phyloP scores from a whole-genome alignment of 2,329 filamentous ascomycete genomes.

The Drechslerella dactyloides region DNA sequence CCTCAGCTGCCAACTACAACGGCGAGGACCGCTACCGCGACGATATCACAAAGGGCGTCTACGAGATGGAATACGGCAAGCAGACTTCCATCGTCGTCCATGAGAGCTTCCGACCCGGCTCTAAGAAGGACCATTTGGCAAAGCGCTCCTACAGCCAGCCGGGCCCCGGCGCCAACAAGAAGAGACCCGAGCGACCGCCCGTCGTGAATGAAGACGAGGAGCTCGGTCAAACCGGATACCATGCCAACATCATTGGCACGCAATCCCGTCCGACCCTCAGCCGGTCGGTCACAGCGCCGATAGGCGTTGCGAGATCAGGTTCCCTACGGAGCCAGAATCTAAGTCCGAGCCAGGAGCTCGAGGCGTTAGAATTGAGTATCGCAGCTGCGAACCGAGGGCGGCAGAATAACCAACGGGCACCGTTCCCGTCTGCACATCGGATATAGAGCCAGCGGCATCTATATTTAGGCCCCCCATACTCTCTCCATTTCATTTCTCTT shows the following conservation, averaged over 20 bases:
- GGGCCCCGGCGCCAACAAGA: conserved; percentile 4
- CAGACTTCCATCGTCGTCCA: conserved; percentile 41
- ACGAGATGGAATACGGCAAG: conserved; percentile 46
- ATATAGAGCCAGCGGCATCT: conserved; percentile 19
- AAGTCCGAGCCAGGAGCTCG: conserved; percentile 33
- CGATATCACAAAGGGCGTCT: conserved; percentile 28
- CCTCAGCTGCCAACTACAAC: conserved; percentile 44
- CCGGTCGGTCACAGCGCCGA: conserved; percentile 35
- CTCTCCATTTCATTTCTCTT: neutral
- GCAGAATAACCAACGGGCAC: conserved; percentile 31
- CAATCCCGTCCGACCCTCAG: conserved; percentile 20
- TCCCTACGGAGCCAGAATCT: conserved; percentile 13
- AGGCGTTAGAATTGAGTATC: conserved; percentile 41
- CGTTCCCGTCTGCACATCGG: conserved; percentile 39
- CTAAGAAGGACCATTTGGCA: conserved; percentile 17
- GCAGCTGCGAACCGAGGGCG: conserved; percentile 32
- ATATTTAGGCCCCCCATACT: neutral
- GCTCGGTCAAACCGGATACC: conserved; percentile 32
- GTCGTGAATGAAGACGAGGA: conserved; percentile 34
- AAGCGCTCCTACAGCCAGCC: conserved; percentile 28
- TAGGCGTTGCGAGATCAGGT: conserved; percentile 19
- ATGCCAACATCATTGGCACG: conserved; percentile 27
- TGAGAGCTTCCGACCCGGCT: conserved; percentile 30
- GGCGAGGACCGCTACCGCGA: conserved; percentile 27
- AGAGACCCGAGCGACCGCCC: conserved; percentile 17